A percentile compares a stretch with the other conserved stretches of the same genome.
Conservation (phyloP, 768 basidiomycete species). For the Termitomyces sp. region DNA sequence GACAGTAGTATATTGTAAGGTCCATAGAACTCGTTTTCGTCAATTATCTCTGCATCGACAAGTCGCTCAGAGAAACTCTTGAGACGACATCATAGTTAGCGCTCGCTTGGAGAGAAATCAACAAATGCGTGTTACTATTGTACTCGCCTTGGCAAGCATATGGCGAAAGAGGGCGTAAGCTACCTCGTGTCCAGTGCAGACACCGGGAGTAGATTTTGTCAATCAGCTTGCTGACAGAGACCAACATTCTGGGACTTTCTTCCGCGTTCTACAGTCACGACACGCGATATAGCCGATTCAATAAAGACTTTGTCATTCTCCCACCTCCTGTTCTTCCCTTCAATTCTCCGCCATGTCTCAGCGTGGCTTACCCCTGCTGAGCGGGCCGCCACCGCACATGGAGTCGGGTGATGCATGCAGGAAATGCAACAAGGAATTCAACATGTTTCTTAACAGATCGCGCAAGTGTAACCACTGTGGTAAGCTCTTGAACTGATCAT, state of each 20-base stretch:
- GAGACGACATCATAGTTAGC: no score
- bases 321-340: background rate
- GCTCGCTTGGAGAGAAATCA: background rate
- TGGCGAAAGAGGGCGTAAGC: background rate
- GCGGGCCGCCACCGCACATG: conserved; percentile 54
- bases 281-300: background rate
- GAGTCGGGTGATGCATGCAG: conserved; percentile 45
- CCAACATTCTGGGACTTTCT: conserved; percentile 13
- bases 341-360: conserved; percentile 20
- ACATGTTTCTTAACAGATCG: conserved; percentile 59
- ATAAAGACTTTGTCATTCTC: background rate
- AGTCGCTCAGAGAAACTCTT: no score
- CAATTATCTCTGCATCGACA: no score
- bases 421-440: conserved; percentile 76
- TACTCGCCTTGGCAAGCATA: no score
- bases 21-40: no score
- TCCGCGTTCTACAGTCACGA: background rate
- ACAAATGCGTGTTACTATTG: background rate
- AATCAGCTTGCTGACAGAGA: conserved; percentile 8
- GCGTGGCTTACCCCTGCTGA: conserved; percentile 67
- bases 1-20: no score
- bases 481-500: conserved; percentile 29
- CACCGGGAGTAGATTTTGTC: background rate
- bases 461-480: conserved; percentile 77
- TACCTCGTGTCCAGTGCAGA: background rate